phyloP scores from a whole-genome alignment of 2,329 filamentous ascomycete genomes.

The Penicillium sp. region DNA sequence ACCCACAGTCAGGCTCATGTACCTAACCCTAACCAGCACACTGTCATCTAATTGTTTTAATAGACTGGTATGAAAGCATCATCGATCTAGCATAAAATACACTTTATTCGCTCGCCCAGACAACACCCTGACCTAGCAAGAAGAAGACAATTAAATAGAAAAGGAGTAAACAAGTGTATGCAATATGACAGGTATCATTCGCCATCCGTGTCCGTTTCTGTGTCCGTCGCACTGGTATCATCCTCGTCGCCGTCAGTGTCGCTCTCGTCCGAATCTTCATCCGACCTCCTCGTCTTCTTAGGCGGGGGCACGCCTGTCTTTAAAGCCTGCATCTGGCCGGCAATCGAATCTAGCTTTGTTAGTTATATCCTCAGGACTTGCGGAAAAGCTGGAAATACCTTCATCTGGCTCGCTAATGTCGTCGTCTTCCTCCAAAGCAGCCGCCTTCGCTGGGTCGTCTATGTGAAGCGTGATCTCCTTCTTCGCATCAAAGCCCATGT shows the following conservation, averaged over 20 bases:
- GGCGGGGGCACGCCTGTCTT: slow-evolving; percentile 66
- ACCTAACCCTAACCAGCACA: too few species aligned
- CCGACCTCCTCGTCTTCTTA: slow-evolving; percentile 53
- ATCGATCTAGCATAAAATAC: slow-evolving; percentile 8
- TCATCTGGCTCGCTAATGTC: slow-evolving; percentile 98
- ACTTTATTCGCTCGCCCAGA: slow-evolving; percentile 3
- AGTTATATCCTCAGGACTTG: neutral
- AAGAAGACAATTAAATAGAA: neutral
- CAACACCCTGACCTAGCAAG: neutral
- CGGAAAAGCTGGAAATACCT: slow-evolving; percentile 54
- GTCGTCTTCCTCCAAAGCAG: slow-evolving; percentile 75
- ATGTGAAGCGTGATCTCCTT: slow-evolving; percentile 85
- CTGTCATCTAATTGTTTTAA: too few species aligned
- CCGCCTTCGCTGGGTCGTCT: slow-evolving; percentile 82
- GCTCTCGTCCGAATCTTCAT: slow-evolving; percentile 59
- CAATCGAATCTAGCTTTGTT: slow-evolving; percentile 66
- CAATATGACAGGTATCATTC: slow-evolving; percentile 40
- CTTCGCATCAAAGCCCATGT: slow-evolving; percentile 89
- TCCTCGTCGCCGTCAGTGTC: slow-evolving; percentile 62
- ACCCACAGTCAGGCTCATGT: too few species aligned
- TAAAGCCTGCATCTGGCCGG: slow-evolving; percentile 83
- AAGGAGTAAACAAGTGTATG: slow-evolving; percentile 10
- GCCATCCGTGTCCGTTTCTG: slow-evolving; percentile 77
- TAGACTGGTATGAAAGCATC: too few species aligned
- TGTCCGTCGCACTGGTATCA: slow-evolving; percentile 55